phyloP scores from a whole-genome alignment of 441 rosid genomes.

The Hura crepitans region DNA sequence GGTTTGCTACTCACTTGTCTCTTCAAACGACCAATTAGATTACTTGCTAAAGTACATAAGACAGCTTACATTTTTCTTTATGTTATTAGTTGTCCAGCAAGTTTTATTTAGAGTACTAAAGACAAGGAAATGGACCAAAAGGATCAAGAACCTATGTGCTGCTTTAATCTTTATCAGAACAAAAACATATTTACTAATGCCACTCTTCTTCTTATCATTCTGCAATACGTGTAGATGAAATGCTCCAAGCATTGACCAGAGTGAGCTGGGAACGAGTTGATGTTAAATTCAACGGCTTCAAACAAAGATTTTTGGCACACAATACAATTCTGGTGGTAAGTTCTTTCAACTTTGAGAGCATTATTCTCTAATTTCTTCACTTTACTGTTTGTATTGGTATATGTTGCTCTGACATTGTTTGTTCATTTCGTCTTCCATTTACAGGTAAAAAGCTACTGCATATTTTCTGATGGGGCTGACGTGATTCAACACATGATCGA shows the following conservation, averaged over 20 bases:
- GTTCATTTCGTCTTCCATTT: conserved; percentile 10
- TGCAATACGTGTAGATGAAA: conserved; percentile 49
- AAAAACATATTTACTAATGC: neutral
- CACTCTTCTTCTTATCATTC: neutral
- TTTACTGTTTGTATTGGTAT: neutral
- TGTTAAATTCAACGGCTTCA: conserved; percentile 68
- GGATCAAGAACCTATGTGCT: neutral
- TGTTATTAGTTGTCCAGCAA: neutral
- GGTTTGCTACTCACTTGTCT: conserved; percentile 42
- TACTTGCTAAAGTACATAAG: conserved; percentile 2
- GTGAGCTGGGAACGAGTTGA: conserved; percentile 77
- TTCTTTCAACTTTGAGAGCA: too few relatives aligned
- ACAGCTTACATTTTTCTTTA: conserved; percentile 10
- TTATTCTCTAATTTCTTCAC: neutral
- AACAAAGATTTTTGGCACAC: conserved; percentile 67
- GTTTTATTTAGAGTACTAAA: too few relatives aligned
- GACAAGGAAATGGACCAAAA: neutral
- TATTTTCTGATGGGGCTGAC: conserved; percentile 69
- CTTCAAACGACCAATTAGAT: conserved; percentile 11
- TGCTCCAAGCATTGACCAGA: conserved; percentile 58
- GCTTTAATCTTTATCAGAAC: neutral
- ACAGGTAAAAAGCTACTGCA: conserved; percentile 55
- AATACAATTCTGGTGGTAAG: conserved; percentile 66
- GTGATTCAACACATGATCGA: conserved; percentile 79
- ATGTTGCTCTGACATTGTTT: conserved; percentile 12